A percentile compares a stretch with the other conserved stretches of the same genome.
These are phyloP conservation scores for Eucalyptus regnans DNA, from an alignment of 345 rosid genomes.

Conservation along the genomic window DNA sequence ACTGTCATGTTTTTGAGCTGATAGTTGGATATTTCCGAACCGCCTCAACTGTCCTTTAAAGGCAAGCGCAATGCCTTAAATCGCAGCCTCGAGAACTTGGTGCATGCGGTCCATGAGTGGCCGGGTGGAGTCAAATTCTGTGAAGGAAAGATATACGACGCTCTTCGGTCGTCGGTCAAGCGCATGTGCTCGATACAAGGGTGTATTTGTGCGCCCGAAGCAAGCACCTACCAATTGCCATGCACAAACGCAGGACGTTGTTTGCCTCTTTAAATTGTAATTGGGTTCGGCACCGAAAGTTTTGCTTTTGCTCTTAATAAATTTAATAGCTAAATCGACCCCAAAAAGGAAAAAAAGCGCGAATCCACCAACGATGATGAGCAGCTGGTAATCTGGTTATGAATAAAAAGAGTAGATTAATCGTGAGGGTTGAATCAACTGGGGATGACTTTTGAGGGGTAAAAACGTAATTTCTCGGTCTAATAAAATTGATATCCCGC, in stretches of 20 bases:
- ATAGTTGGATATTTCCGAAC: background rate
- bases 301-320: background rate
- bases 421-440: background rate
- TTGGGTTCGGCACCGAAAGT: background rate
- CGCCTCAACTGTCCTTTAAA: background rate
- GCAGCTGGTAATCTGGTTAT: background rate
- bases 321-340: background rate
- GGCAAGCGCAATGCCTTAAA: background rate
- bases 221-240: background rate
- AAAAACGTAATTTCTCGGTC: fast-evolving
- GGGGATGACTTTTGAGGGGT: background rate
- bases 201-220: background rate
- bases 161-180: background rate
- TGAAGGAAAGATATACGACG: background rate
- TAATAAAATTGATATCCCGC: background rate
- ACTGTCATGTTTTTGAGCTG: background rate
- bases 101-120: background rate
- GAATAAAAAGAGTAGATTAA: background rate
- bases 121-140: background rate
- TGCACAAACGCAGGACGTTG: background rate
- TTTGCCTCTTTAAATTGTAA: background rate
- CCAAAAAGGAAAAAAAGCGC: fast-evolving
- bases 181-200: background rate
- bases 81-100: background rate
- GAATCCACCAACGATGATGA: background rate